Conservation (phyloP, 345 rosid species). For the Camelina hispida region DNA sequence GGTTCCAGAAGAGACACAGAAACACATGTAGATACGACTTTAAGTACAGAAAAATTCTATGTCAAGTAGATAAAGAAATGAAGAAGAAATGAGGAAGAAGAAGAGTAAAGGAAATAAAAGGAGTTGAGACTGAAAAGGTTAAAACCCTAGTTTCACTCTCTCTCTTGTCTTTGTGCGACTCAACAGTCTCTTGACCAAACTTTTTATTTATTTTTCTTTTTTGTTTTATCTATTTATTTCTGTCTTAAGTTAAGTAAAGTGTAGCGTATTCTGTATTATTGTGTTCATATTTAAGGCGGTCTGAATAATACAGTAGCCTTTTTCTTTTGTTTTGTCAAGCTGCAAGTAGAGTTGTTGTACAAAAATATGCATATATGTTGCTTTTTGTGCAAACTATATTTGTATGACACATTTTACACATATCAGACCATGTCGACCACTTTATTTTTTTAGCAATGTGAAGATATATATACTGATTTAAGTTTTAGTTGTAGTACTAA, state of each 20-base stretch:
- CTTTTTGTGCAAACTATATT: neutral
- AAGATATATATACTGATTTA: neutral
- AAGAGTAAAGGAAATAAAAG: slow-evolving; percentile 47
- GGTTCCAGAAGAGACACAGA: slow-evolving; percentile 43
- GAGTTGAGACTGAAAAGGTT: slow-evolving; percentile 46
- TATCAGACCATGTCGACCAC: neutral
- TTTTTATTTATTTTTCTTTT: slow-evolving; percentile 6
- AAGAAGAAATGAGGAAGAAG: slow-evolving; percentile 39
- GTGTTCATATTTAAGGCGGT: neutral
- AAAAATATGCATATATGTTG: neutral
- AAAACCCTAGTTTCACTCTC: slow-evolving; percentile 45
- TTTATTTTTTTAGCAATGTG: neutral
- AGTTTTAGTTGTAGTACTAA: neutral
- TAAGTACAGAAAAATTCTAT: slow-evolving; percentile 38
- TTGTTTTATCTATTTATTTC: neutral
- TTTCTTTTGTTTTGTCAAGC: too few relatives aligned
- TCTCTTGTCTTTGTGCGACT: slow-evolving; percentile 36
- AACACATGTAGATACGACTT: slow-evolving; percentile 50
- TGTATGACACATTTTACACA: neutral
- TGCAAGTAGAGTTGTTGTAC: neutral
- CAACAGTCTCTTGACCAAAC: slow-evolving; percentile 38
- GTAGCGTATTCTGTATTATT: neutral
- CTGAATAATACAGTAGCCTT: neutral
- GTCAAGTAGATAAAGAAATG: slow-evolving; percentile 45
- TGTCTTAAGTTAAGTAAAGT: slow-evolving; percentile 6